Evolutionary conservation across 805 yeast species (phyloP).

Genomic region (Candida xyloterini): DNA sequence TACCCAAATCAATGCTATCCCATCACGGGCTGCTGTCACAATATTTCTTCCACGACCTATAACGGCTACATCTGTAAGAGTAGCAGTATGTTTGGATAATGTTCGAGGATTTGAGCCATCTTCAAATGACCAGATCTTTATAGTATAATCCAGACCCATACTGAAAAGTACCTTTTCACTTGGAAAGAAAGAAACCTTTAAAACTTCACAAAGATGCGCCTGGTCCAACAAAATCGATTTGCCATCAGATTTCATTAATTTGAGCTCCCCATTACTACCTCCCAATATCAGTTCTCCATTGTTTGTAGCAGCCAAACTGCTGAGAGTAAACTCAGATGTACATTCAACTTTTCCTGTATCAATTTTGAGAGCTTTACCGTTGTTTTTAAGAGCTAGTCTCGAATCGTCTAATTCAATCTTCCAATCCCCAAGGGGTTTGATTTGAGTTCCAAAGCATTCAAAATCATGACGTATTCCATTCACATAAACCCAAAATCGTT

Average conservation of each 20-base stretch:
- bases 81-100: conserved; percentile 46
- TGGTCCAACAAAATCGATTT: conserved; percentile 8
- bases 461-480: conserved; percentile 5
- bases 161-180: conserved; percentile 60
- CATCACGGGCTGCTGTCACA: conserved; percentile 53
- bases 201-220: conserved; percentile 54
- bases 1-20: conserved; percentile 64
- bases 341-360: background rate
- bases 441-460: conserved; percentile 1
- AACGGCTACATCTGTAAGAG: conserved; percentile 47
- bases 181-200: conserved; percentile 52
- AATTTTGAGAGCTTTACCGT: background rate
- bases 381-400: background rate
- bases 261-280: conserved; percentile 16
- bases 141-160: conserved; percentile 53
- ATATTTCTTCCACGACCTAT: conserved; percentile 69
- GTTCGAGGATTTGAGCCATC: conserved; percentile 50
- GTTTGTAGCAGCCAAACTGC: conserved; percentile 9
- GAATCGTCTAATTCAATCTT: background rate
- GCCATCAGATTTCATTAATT: conserved; percentile 9
- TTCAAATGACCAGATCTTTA: conserved; percentile 58
- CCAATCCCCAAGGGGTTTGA: conserved; percentile 1
- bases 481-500: conserved; percentile 17
- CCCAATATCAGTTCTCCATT: conserved; percentile 17
- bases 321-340: background rate